Conservation (phyloP, 2,329 filamentous ascomycete genomes). For the Arachnomyces sp. region DNA sequence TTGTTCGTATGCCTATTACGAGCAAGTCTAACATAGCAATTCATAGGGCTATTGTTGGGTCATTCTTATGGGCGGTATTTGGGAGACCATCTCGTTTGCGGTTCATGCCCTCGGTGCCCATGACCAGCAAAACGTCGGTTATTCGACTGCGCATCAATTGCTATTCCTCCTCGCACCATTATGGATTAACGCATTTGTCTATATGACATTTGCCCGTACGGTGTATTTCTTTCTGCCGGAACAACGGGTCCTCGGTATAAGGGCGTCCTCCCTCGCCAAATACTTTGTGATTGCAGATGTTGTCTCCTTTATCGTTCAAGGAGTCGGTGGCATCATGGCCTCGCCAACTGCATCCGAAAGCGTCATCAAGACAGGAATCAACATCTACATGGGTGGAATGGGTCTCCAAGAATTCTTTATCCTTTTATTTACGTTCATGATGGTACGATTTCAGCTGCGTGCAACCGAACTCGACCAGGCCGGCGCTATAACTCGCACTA, state of each 20-base stretch:
- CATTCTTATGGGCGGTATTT: slow-evolving; percentile 35
- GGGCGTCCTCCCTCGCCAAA: slow-evolving; percentile 30
- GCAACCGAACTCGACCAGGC: slow-evolving; percentile 19
- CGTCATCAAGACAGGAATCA: slow-evolving; percentile 31
- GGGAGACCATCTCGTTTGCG: slow-evolving; percentile 35
- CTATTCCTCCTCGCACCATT: slow-evolving; percentile 40
- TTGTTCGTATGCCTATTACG: no score
- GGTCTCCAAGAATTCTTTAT: slow-evolving; percentile 47
- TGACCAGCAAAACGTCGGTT: slow-evolving; percentile 28
- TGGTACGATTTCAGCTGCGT: slow-evolving; percentile 31
- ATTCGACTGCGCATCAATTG: slow-evolving; percentile 30
- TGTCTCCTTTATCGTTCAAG: slow-evolving; percentile 39
- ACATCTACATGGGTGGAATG: slow-evolving; percentile 51
- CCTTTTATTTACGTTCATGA: slow-evolving; percentile 38
- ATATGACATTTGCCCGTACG: slow-evolving; percentile 36
- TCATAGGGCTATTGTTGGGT: slow-evolving; percentile 36
- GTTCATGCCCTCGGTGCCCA: slow-evolving; percentile 34
- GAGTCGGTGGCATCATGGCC: slow-evolving; percentile 31
- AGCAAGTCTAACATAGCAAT: no score
- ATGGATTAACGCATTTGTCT: slow-evolving; percentile 42
- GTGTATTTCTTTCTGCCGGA: slow-evolving; percentile 32
- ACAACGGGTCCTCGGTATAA: slow-evolving; percentile 27
- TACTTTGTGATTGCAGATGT: slow-evolving; percentile 42
- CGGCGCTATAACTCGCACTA: slow-evolving; percentile 19
- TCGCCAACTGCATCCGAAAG: slow-evolving; percentile 17